Percentiles rank a stretch among this genome's conserved stretches.
Evolutionary conservation across 208 protist genomes (phyloP).

Genomic region (Crithidia thermophila): DNA sequence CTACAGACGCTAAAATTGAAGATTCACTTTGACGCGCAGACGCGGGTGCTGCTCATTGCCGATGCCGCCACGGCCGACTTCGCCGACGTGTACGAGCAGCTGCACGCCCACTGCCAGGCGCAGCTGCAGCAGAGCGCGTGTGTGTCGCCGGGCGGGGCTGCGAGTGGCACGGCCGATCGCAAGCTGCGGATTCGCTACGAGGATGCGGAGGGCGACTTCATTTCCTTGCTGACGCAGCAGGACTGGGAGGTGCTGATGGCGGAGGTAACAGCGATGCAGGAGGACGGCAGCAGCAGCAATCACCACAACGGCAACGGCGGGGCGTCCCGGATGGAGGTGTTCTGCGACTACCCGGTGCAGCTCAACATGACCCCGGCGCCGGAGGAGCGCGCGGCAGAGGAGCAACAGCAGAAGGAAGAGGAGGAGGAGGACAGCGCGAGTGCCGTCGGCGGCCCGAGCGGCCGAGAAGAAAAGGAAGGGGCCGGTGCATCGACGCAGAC

Average conservation of each 20-base stretch:
- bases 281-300: slow-evolving; percentile 22
- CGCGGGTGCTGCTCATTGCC: slow-evolving; percentile 53
- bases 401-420: background rate
- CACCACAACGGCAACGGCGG: background rate
- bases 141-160: too few species aligned
- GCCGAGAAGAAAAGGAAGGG: too few species aligned
- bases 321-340: slow-evolving; percentile 47
- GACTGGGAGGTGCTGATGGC: slow-evolving; percentile 74
- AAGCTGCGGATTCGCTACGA: slow-evolving; percentile 80
- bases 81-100: slow-evolving; percentile 55
- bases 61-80: slow-evolving; percentile 50
- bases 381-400: background rate
- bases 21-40: slow-evolving; percentile 77
- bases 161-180: slow-evolving; percentile 11
- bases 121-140: slow-evolving; percentile 35
- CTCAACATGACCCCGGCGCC: slow-evolving; percentile 16
- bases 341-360: slow-evolving; percentile 66
- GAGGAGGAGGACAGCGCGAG: background rate
- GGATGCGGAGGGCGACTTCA: slow-evolving; percentile 82
- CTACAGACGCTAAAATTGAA: slow-evolving; percentile 60
- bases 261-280: too few species aligned
- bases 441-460: too few species aligned
- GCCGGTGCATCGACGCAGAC: background rate
- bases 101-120: slow-evolving; percentile 55
- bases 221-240: slow-evolving; percentile 69